Conservation (phyloP, 2,329 filamentous ascomycete species). For the Sphaerulina vaccinii region DNA sequence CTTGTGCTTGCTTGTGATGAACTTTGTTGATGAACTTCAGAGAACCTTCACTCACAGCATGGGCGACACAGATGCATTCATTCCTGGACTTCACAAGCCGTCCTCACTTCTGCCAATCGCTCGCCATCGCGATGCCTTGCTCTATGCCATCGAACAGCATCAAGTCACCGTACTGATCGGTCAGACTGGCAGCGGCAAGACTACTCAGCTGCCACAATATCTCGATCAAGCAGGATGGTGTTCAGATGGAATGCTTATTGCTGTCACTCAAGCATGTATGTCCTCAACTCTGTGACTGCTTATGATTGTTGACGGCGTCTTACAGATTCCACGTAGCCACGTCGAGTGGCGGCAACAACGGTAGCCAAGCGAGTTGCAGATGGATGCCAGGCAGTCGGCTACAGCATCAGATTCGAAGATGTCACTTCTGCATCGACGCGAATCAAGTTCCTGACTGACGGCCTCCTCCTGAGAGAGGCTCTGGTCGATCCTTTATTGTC, state of each 20-base stretch:
- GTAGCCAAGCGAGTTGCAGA: slow-evolving; percentile 86
- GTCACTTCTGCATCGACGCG: slow-evolving; percentile 78
- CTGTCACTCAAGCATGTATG: slow-evolving; percentile 77
- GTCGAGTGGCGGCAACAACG: slow-evolving; percentile 85
- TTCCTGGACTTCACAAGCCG: slow-evolving; percentile 84
- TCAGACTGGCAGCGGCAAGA: slow-evolving; percentile 93
- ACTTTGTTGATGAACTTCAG: no score
- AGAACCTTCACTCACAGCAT: slow-evolving; percentile 19
- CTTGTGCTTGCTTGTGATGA: no score
- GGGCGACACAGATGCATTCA: slow-evolving; percentile 51
- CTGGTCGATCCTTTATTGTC: slow-evolving; percentile 88
- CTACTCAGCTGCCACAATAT: slow-evolving; percentile 91
- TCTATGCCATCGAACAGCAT: slow-evolving; percentile 82
- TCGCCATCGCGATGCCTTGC: slow-evolving; percentile 71
- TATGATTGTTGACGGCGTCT: slow-evolving; percentile 33
- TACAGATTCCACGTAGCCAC: slow-evolving; percentile 59
- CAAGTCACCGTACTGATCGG: slow-evolving; percentile 87
- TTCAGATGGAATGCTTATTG: slow-evolving; percentile 75
- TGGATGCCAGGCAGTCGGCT: slow-evolving; percentile 78
- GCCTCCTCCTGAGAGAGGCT: slow-evolving; percentile 84
- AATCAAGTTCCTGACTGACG: slow-evolving; percentile 96
- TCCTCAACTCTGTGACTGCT: slow-evolving; percentile 11
- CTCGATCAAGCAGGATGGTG: slow-evolving; percentile 89
- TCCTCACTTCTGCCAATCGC: slow-evolving; percentile 81
- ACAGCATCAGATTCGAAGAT: slow-evolving; percentile 90